Evolutionary conservation across 2,329 filamentous ascomycete genomes (phyloP).

Genomic region (Colletotrichum eremochloae): DNA sequence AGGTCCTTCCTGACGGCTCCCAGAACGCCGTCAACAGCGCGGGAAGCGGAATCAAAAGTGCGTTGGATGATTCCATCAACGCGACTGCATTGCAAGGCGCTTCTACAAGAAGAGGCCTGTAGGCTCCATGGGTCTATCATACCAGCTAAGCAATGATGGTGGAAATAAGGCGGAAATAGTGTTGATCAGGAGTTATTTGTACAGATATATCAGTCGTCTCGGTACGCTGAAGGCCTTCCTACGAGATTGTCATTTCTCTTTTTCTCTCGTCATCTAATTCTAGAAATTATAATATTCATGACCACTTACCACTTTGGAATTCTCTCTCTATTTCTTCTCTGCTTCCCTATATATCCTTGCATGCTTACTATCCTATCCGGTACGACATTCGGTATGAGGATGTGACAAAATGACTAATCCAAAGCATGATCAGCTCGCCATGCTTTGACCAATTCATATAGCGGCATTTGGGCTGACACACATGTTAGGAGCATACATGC

Average conservation of each 20-base stretch:
- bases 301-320: no score
- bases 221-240: no score
- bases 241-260: no score
- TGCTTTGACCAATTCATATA: background rate
- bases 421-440: background rate
- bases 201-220: no score
- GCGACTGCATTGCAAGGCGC: background rate
- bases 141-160: fast-evolving
- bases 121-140: background rate
- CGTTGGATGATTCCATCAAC: background rate
- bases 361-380: no score
- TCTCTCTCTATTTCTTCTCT: no score
- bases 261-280: no score
- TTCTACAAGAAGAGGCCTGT: no score
- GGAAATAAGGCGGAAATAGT: background rate
- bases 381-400: no score
- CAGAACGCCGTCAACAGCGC: background rate
- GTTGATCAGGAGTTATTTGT: no score
- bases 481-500: background rate
- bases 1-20: background rate
- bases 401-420: background rate
- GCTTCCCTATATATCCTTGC: no score
- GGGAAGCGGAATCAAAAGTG: background rate
- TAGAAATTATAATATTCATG: no score
- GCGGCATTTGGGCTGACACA: background rate